phyloP scores from a whole-genome alignment of 1,284 basidiomycete genomes.

The Ceratobasidium sp. region DNA sequence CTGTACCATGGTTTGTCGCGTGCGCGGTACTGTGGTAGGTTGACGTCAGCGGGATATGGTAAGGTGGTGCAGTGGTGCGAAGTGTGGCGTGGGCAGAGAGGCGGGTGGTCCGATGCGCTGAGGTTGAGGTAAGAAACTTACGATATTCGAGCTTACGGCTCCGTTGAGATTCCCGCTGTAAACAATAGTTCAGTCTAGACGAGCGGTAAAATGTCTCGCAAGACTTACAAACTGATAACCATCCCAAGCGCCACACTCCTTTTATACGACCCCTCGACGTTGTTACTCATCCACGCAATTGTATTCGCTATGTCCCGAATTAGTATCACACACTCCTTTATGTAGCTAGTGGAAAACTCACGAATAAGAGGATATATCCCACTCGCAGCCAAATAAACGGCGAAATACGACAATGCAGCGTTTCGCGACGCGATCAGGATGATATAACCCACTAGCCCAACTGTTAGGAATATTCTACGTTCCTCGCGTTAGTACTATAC shows the following conservation, averaged over 20 bases:
- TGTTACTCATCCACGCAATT: conserved; percentile 64
- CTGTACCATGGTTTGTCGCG: conserved; percentile 60
- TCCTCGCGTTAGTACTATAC: neutral
- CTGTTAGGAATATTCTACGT: conserved; percentile 34
- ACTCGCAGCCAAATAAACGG: conserved; percentile 61
- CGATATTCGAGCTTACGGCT: conserved; percentile 46
- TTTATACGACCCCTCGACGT: conserved; percentile 66
- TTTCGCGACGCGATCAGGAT: conserved; percentile 40
- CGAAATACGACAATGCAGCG: conserved; percentile 59
- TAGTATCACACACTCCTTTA: neutral
- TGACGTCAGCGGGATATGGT: conserved; percentile 53
- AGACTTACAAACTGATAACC: conserved; percentile 65
- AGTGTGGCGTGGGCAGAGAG: neutral
- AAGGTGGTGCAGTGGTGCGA: neutral
- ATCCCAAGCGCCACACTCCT: conserved; percentile 65
- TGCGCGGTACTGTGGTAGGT: conserved; percentile 50
- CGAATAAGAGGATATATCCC: conserved; percentile 78
- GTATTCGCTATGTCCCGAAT: conserved; percentile 15
- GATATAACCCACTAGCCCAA: conserved; percentile 44
- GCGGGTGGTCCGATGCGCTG: no score
- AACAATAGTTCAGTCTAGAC: conserved; percentile 3
- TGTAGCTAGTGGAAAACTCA: conserved; percentile 62
- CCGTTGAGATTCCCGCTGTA: conserved; percentile 52
- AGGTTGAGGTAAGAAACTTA: no score
- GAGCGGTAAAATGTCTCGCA: neutral